phyloP scores from a whole-genome alignment of 1,139 yeast species.

The Kodamaea arcana region DNA sequence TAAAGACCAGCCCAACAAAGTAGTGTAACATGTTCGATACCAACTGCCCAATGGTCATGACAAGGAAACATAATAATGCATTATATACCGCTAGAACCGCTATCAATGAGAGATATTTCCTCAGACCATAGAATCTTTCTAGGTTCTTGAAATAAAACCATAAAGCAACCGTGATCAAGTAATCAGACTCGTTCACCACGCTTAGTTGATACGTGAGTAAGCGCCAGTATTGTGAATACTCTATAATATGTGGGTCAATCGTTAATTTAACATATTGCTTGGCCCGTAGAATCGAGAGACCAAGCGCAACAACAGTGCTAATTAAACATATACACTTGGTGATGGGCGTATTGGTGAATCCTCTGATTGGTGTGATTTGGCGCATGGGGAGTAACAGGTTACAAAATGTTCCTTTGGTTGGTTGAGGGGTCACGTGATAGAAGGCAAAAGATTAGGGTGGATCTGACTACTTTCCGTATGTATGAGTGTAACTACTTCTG shows the following conservation, averaged over 20 bases:
- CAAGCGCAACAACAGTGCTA: conserved; percentile 44
- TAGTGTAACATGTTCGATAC: conserved; percentile 28
- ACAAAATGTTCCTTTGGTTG: too few relatives aligned
- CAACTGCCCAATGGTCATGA: conserved; percentile 39
- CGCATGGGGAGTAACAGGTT: background rate
- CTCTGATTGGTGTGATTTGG: conserved; percentile 37
- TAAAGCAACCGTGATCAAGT: conserved; percentile 46
- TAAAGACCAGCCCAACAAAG: conserved; percentile 11
- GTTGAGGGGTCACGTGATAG: too few relatives aligned
- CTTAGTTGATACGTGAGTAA: conserved; percentile 51
- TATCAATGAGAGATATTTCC: conserved; percentile 46
- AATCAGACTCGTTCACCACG: conserved; percentile 65
- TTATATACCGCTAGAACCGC: conserved; percentile 33
- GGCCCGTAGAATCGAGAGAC: conserved; percentile 50
- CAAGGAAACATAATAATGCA: conserved; percentile 27
- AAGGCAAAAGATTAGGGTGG: too few relatives aligned
- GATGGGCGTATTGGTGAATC: conserved; percentile 59
- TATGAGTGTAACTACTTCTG: too few relatives aligned
- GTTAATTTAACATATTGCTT: conserved; percentile 53
- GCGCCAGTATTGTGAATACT: conserved; percentile 70
- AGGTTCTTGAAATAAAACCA: conserved; percentile 58
- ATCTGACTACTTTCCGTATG: too few relatives aligned
- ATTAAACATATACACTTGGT: conserved; percentile 42
- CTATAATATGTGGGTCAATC: conserved; percentile 55
- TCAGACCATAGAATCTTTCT: conserved; percentile 63